phyloP scores from a whole-genome alignment of 352 stramenopile genomes.

The Hyaloperonospora brassicae region DNA sequence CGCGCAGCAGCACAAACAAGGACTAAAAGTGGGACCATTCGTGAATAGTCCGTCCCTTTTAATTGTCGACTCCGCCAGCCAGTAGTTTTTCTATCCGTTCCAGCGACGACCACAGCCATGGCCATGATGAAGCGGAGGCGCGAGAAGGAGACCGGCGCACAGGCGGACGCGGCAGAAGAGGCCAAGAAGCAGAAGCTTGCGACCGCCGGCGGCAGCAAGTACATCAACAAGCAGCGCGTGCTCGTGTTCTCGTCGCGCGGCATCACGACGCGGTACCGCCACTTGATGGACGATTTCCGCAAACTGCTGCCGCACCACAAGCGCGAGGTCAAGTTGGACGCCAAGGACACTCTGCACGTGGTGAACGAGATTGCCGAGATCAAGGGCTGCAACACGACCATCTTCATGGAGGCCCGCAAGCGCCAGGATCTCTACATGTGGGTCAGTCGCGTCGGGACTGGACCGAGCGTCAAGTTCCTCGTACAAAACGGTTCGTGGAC shows the following conservation, averaged over 20 bases:
- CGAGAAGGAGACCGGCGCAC: conserved; percentile 28
- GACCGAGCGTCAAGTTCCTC: conserved; percentile 96
- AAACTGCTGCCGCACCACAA: conserved; percentile 98
- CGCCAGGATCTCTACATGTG: conserved; percentile 98
- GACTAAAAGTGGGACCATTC: too few species aligned
- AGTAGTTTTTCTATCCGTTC: conserved; percentile 13
- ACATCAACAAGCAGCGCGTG: conserved; percentile 90
- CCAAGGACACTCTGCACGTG: conserved; percentile 89
- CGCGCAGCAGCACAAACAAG: too few species aligned
- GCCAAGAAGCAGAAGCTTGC: conserved; percentile 35
- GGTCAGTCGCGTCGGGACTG: conserved; percentile 91
- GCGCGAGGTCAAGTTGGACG: conserved; percentile 98
- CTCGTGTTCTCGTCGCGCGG: conserved; percentile 89
- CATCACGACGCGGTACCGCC: conserved; percentile 93
- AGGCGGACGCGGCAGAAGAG: conserved; percentile 22
- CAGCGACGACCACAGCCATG: conserved; percentile 24
- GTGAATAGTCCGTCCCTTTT: too few species aligned
- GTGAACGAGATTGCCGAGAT: conserved; percentile 99
- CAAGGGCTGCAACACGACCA: conserved; percentile 94
- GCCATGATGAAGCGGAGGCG: conserved; percentile 41
- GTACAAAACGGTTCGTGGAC: conserved; percentile 89
- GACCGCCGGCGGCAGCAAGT: conserved; percentile 35
- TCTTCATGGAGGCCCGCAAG: conserved; percentile 97
- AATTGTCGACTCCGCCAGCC: conserved; percentile 11
- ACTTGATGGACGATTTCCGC: conserved; percentile 97